Base-by-base conservation (phyloP, 2,329 filamentous ascomycete genomes). In the Exophiala sideris region DNA sequence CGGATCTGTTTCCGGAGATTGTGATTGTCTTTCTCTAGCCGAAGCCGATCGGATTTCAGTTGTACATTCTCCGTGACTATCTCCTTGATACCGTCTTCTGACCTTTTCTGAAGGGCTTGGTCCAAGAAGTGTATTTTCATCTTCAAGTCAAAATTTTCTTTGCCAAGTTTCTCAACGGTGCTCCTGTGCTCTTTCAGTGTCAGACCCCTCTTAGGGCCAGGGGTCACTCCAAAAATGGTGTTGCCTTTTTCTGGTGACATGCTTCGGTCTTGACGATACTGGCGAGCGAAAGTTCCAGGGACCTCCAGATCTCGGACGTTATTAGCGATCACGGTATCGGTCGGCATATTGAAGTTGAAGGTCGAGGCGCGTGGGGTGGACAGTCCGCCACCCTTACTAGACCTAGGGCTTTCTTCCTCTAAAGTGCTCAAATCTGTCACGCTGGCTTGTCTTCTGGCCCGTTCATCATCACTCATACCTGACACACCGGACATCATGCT, bases 1-100 rank as follows among this genome's bases (percentile, higher is more conserved):
- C 91, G 89, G 54, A 95, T 80, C 61, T 88, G 86, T 58, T 87
- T 85, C 18, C 90, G 85, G 52, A 97, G 71, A 16, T 85, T 79
- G 69, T 95, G 94, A 68, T 90, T 94, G 66, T 99, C 94, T 60
- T 95, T 89, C 70, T 95, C 90, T 54, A 94, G 80, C 34, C 94
- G 89, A 3, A 92, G 85, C 41, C 96, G 82, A 57, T 89, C 89
- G 0, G 92, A 96, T 71, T 95, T 94, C 45, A 97, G 80, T 68
- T 96, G 91, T 3, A 97, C 92, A 65, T 96, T 99, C 71, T 96
- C 92, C 41, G 90, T 91, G 64, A 97, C 95, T 86, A 96, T 95
- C 69, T 96, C 92, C 73, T 95, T 95, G 69, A 99, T 87, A 60
- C 91, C 91, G 73, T 97, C 92, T 69, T 97, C 92, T 1, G 91